These are phyloP conservation scores for Pichia sp. DNA, from an alignment of 1,139 yeast genomes.

Conservation along the genomic window DNA sequence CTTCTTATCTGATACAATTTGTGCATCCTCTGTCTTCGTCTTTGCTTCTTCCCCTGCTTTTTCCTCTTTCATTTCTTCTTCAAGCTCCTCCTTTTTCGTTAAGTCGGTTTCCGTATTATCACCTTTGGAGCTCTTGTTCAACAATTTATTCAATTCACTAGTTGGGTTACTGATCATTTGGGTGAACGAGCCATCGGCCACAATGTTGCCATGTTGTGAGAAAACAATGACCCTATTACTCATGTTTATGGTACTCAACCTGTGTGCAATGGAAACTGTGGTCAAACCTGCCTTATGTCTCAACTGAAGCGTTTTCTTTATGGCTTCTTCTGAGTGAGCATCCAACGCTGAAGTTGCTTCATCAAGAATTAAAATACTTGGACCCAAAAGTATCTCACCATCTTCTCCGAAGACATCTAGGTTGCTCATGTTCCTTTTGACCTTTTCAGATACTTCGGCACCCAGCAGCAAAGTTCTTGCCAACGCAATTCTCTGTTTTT, in stretches of 20 bases:
- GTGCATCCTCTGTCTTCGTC: not conserved
- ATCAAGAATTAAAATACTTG: constrained; percentile 66
- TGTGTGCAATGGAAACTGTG: constrained; percentile 87
- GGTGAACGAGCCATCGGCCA: constrained; percentile 74
- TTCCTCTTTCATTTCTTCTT: constrained; percentile 9
- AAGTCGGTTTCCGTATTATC: constrained; percentile 27
- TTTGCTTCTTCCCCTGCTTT: not conserved
- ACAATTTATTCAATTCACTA: constrained; percentile 67
- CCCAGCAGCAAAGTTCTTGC: constrained; percentile 71
- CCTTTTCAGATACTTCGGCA: constrained; percentile 18
- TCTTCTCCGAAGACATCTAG: constrained; percentile 16
- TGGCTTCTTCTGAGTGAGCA: constrained; percentile 77
- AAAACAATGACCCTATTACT: constrained; percentile 80
- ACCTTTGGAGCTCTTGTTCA: constrained; percentile 39
- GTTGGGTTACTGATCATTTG: constrained; percentile 55
- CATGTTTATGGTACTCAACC: constrained; percentile 78
- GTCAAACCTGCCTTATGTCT: constrained; percentile 67
- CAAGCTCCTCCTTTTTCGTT: constrained; percentile 15
- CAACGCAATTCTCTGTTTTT: constrained; percentile 77
- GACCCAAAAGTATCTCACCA: constrained; percentile 38
- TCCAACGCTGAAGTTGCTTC: constrained; percentile 86
- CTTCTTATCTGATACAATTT: not conserved
- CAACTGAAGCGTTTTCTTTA: constrained; percentile 54
- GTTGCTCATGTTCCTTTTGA: constrained; percentile 7
- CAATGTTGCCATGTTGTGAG: constrained; percentile 64